phyloP scores from a whole-genome alignment of 2,329 filamentous ascomycete species.

The Colletotrichum echinochloae region DNA sequence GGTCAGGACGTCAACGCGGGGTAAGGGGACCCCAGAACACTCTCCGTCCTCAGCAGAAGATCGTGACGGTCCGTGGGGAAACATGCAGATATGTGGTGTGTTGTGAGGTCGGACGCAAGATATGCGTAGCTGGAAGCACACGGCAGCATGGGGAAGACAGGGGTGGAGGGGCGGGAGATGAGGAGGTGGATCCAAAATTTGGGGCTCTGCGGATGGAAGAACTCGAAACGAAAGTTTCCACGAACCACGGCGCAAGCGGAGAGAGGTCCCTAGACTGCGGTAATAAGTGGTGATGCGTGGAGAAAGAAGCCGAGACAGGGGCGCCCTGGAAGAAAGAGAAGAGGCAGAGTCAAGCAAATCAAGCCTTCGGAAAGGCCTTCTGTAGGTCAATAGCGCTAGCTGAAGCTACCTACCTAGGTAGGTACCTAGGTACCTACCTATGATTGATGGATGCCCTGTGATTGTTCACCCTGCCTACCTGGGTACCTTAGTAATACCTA shows the following conservation, averaged over 20 bases:
- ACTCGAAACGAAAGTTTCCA: constrained; percentile 30
- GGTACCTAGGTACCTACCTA: no score
- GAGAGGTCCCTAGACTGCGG: neutral
- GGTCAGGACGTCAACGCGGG: constrained; percentile 25
- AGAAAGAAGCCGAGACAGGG: neutral
- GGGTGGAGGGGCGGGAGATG: constrained; percentile 2
- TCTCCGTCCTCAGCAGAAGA: neutral
- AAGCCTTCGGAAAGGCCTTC: constrained; percentile 37
- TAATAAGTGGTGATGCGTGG: neutral
- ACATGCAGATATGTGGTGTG: neutral
- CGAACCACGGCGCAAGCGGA: constrained; percentile 33
- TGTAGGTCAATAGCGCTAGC: no score
- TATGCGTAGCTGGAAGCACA: constrained; percentile 1
- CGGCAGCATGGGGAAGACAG: neutral
- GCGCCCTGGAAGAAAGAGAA: neutral
- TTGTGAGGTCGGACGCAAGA: neutral
- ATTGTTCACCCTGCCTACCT: neutral
- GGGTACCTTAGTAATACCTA: no score
- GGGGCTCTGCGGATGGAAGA: constrained; percentile 40
- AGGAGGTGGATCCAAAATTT: constrained; percentile 32
- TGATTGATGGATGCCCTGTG: constrained; percentile 11
- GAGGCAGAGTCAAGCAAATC: constrained; percentile 23
- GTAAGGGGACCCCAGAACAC: constrained; percentile 28
- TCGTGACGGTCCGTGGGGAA: constrained; percentile 2
- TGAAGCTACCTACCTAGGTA: no score